These are phyloP conservation scores for Pisolithus orientalis DNA, from an alignment of 768 basidiomycete species.

Conservation along the genomic window DNA sequence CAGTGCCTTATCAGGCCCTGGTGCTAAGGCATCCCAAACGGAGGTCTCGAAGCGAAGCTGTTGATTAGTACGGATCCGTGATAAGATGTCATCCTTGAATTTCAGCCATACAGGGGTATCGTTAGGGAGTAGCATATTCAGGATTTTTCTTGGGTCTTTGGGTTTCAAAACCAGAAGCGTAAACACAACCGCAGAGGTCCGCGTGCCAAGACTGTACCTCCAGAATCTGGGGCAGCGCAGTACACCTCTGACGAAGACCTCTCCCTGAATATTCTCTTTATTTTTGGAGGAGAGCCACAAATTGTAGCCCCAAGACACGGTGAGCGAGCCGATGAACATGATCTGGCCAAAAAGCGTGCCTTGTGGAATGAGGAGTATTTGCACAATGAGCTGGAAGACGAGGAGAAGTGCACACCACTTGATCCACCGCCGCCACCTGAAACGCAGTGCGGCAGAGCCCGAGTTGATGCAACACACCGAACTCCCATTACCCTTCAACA, in stretches of 20 bases:
- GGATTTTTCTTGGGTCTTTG: not conserved
- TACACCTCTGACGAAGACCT: constrained; percentile 21
- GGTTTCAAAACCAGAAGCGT: constrained; percentile 1
- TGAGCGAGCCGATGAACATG: constrained; percentile 28
- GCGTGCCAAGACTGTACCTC: constrained; percentile 2
- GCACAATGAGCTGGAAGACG: constrained; percentile 22
- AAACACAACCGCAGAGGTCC: constrained; percentile 5
- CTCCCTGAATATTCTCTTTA: constrained; percentile 14
- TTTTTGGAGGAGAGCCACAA: constrained; percentile 27
- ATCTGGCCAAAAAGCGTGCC: constrained; percentile 28
- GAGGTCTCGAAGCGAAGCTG: not conserved
- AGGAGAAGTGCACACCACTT: constrained; percentile 23
- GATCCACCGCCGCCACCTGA: constrained; percentile 10
- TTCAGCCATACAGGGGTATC: constrained; percentile 3
- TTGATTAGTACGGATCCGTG: not conserved
- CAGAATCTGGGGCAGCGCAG: not conserved
- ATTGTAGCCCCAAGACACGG: constrained; percentile 29
- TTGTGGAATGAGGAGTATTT: constrained; percentile 29
- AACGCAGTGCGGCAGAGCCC: constrained; percentile 17
- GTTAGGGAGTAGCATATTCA: constrained; percentile 4
- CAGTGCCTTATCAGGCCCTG: not conserved
- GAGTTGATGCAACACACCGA: constrained; percentile 24
- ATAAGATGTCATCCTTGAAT: not conserved
- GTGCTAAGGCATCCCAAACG: not conserved
- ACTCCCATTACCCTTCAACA: constrained; percentile 24